These are phyloP conservation scores for Leucogyrophana mollusca DNA, from an alignment of 768 basidiomycete species.

Conservation along the genomic window DNA sequence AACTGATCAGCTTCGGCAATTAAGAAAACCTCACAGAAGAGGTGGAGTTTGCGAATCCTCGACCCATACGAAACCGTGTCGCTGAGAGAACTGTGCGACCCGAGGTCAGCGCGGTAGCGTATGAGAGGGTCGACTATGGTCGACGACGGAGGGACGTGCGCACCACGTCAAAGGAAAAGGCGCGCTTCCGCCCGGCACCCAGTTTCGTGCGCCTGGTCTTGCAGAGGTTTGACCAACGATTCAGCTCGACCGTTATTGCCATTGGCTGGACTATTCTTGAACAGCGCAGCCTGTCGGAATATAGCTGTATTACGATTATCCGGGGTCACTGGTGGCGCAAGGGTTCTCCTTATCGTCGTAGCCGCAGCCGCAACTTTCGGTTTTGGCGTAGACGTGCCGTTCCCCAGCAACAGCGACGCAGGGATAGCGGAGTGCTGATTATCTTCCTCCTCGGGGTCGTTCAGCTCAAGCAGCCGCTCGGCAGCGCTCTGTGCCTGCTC, in stretches of 20 bases:
- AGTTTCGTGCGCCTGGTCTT: conserved; percentile 65
- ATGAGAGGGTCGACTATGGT: conserved; percentile 23
- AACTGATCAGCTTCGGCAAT: conserved; percentile 24
- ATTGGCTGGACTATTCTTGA: conserved; percentile 76
- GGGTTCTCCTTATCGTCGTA: conserved; percentile 29
- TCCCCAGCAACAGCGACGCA: conserved; percentile 48
- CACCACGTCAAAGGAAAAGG: conserved; percentile 39
- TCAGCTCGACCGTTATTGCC: conserved; percentile 42
- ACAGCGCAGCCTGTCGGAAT: conserved; percentile 73
- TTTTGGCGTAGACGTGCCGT: conserved; percentile 37
- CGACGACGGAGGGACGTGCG: conserved; percentile 23
- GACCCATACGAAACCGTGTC: conserved; percentile 14
- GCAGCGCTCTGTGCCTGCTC: conserved; percentile 95
- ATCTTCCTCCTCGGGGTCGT: conserved; percentile 71
- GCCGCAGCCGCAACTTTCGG: conserved; percentile 35
- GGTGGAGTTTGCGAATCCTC: conserved; percentile 24
- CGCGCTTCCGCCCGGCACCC: no score
- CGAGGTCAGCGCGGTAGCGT: conserved; percentile 11
- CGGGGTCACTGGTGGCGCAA: conserved; percentile 61
- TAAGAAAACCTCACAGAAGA: conserved; percentile 31
- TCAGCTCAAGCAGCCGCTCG: conserved; percentile 81
- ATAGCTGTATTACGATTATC: conserved; percentile 54
- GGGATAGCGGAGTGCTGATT: conserved; percentile 53
- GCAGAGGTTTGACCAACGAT: conserved; percentile 72
- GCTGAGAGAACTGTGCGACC: conserved; percentile 21